A percentile compares a stretch with the other conserved stretches of the same genome.
Evolutionary conservation across 306 rosid species (phyloP).

Genomic region (Oemleria cerasiformis): DNA sequence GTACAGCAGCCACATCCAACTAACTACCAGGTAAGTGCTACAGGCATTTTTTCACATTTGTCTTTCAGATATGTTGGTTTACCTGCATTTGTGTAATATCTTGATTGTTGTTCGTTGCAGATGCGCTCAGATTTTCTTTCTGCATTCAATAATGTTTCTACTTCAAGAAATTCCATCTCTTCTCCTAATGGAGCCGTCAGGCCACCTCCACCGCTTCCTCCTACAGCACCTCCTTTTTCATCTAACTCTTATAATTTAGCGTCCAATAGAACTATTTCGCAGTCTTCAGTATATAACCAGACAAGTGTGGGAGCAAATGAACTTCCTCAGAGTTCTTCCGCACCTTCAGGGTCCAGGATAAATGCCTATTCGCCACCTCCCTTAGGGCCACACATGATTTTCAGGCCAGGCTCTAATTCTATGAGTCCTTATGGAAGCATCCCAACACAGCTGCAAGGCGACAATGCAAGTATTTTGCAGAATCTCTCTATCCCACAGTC

Average conservation of each 20-base stretch:
- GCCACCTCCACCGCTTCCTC: conserved; percentile 95
- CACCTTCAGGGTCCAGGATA: conserved; percentile 54
- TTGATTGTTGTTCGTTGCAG: conserved; percentile 40
- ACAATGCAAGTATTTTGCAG: conserved; percentile 62
- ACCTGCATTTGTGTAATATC: conserved; percentile 12
- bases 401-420: conserved; percentile 66
- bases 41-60: conserved; percentile 10
- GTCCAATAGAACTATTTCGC: conserved; percentile 51
- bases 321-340: conserved; percentile 47
- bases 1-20: conserved; percentile 47
- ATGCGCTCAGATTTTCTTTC: conserved; percentile 69
- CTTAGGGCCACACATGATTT: conserved; percentile 47
- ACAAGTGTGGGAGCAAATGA: conserved; percentile 48
- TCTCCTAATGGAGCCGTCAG: conserved; percentile 75
- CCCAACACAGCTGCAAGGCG: conserved; percentile 68
- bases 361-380: conserved; percentile 54
- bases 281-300: conserved; percentile 56
- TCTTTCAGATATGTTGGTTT: conserved; percentile 17
- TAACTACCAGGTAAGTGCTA: conserved; percentile 52
- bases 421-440: conserved; percentile 48
- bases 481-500: conserved; percentile 49
- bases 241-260: conserved; percentile 64
- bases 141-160: conserved; percentile 47
- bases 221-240: conserved; percentile 85
- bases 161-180: conserved; percentile 57